Evolutionary conservation across 345 rosid species (phyloP), one percentile per base, ranked within the genome.

Genomic region (Ricinus communis): DNA sequence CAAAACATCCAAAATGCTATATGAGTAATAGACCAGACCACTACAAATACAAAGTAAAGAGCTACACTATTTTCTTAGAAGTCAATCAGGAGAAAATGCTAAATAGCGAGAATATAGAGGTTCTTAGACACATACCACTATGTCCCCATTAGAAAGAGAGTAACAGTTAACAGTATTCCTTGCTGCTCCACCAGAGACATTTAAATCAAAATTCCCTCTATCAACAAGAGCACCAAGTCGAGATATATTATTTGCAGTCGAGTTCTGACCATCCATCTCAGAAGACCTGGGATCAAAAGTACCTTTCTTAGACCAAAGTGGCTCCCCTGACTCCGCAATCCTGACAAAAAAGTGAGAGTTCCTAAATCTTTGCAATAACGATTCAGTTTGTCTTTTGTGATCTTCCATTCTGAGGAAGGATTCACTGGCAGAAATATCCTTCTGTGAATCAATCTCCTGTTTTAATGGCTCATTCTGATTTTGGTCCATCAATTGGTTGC

Each of bases 301-400:
- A 77, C 86, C 76, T 81, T 79, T 92, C 75, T 79, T 90, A 31
- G 93, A 92, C 99, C 99, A 92, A 71, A 95, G 90, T 41, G 86
- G 82, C 78, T 89, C 96, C 38, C 84, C 87, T 53, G 94, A 84
- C 87, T 88, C 98, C 18, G 95, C 90, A 64, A 93, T 89, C 85
- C 97, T 91, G 65, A 87, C 98, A 75, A 96, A 89, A 86, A 93
- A 96, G 82, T 93, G 93, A 58, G 99, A 96, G 87, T 86, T 88
- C 78, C 85, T 83, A 84, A 96, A 86, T 81, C 85, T 93, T 68
- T 89, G 87, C 82, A 93, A 80, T 73, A 89, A 74, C 24, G 70
- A 85, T 77, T 86, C 97, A 38, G 91, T 88, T 73, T 82, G 88
- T 68, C 91, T 88, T 77, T 81, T 84, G 73, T 81, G 89, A 79